Evolutionary conservation across 768 basidiomycete genomes (phyloP).

Genomic region (Lactifluus rugatus): DNA sequence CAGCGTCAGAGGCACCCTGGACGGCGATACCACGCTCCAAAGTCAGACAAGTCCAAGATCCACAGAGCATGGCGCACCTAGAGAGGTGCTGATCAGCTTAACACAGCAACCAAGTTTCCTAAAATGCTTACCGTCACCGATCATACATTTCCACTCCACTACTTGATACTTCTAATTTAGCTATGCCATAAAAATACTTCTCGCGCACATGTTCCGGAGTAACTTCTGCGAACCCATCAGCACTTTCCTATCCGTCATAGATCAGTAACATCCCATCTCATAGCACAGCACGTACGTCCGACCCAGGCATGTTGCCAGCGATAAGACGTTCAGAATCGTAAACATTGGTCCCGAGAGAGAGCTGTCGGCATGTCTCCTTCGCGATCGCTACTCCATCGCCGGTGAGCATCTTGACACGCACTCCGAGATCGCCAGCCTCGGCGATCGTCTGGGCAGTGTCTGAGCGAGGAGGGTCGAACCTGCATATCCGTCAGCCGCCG

Average conservation of each 20-base stretch:
- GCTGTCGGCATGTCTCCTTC: slow-evolving; percentile 37
- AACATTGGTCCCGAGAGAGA: slow-evolving; percentile 37
- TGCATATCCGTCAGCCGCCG: slow-evolving; percentile 23
- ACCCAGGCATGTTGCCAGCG: slow-evolving; percentile 34
- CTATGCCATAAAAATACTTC: too few relatives aligned
- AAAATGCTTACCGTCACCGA: slow-evolving; percentile 28
- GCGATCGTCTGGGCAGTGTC: slow-evolving; percentile 38
- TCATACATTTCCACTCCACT: slow-evolving; percentile 36
- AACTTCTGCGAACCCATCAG: slow-evolving; percentile 43
- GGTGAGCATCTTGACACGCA: slow-evolving; percentile 43
- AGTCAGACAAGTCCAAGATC: background rate
- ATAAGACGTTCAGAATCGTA: slow-evolving; percentile 39
- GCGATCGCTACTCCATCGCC: slow-evolving; percentile 43
- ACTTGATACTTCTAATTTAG: slow-evolving; percentile 26
- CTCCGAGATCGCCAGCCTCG: slow-evolving; percentile 35
- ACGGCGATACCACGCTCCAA: slow-evolving; percentile 31
- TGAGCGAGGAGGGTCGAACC: slow-evolving; percentile 38
- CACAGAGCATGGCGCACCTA: slow-evolving; percentile 18
- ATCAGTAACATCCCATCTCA: background rate
- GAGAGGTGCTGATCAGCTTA: slow-evolving; percentile 3
- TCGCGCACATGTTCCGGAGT: slow-evolving; percentile 38
- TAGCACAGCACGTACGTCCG: slow-evolving; percentile 22
- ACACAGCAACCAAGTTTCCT: background rate
- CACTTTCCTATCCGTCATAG: slow-evolving; percentile 27
- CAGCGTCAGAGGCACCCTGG: slow-evolving; percentile 35